These are phyloP conservation scores for Ceratocystis papillata DNA, from an alignment of 2,329 filamentous ascomycete genomes.

Conservation along the genomic window DNA sequence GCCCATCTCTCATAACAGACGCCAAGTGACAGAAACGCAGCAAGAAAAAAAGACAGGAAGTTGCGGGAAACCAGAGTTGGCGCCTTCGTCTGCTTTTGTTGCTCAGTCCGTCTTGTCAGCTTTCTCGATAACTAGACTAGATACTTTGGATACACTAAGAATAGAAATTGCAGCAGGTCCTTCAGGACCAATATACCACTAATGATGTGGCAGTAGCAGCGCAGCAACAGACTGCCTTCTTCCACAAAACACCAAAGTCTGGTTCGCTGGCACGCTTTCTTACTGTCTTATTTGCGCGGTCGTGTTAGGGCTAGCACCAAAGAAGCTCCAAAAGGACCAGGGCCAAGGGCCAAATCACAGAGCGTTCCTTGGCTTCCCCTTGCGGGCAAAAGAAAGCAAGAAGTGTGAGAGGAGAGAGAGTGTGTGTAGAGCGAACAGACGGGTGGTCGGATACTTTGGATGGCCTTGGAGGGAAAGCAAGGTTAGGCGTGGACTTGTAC, in stretches of 20 bases:
- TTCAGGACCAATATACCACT: neutral
- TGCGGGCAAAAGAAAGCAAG: neutral
- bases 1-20: neutral
- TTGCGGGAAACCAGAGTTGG: neutral
- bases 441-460: neutral
- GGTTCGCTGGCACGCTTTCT: neutral
- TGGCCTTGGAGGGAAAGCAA: neutral
- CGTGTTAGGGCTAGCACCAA: neutral
- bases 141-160: constrained; percentile 1
- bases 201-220: neutral
- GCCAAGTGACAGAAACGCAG: neutral
- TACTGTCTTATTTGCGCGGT: neutral
- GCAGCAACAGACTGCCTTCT: neutral
- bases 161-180: constrained; percentile 11
- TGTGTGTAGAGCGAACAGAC: neutral
- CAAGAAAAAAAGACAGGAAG: neutral
- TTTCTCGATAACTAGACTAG: neutral
- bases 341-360: constrained; percentile 4
- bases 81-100: constrained; percentile 4
- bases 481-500: neutral
- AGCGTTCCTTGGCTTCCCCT: neutral
- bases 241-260: neutral
- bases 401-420: neutral
- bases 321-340: neutral
- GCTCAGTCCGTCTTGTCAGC: no score